A percentile compares a stretch with the other conserved stretches of the same genome.
Conservation (phyloP, 2,329 filamentous ascomycete species). For the Tothia fuscella region DNA sequence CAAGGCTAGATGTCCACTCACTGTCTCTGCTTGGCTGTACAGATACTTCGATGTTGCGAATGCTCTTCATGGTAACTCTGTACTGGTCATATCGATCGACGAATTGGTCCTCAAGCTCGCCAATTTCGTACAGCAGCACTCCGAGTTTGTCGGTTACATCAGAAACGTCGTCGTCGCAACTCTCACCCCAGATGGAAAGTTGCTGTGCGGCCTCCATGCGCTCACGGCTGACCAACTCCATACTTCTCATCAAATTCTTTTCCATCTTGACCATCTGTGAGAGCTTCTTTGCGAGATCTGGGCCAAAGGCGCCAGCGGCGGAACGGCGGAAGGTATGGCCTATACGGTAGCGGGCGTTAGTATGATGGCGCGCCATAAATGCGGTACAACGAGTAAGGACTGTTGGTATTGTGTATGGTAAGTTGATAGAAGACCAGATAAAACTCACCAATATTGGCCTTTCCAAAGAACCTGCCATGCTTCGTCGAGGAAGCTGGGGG, state of each 20-base stretch:
- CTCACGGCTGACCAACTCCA: conserved; percentile 89
- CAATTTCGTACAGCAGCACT: conserved; percentile 95
- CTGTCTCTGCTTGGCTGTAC: conserved; percentile 96
- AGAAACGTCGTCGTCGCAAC: conserved; percentile 91
- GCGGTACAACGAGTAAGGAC: no score
- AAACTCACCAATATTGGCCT: conserved; percentile 67
- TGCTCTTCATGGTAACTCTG: conserved; percentile 97
- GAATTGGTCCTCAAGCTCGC: conserved; percentile 94
- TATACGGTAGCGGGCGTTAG: conserved; percentile 19
- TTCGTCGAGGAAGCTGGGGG: conserved; percentile 89
- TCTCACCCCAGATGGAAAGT: conserved; percentile 95
- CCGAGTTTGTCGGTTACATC: conserved; percentile 98
- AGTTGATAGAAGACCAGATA: no score
- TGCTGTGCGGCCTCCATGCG: conserved; percentile 99
- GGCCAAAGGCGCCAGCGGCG: conserved; percentile 63
- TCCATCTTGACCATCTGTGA: conserved; percentile 99
- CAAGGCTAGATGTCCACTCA: conserved; percentile 34
- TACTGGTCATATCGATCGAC: conserved; percentile 99
- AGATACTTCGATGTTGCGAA: conserved; percentile 96
- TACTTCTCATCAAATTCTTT: conserved; percentile 98
- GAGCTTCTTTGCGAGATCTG: conserved; percentile 94
- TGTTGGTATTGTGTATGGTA: no score
- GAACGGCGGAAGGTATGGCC: conserved; percentile 62
- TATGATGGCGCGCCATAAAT: no score
- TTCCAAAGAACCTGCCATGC: conserved; percentile 77